Base-by-base conservation (phyloP, 805 yeast genomes). In the Helenozyma baotianmanensis region DNA sequence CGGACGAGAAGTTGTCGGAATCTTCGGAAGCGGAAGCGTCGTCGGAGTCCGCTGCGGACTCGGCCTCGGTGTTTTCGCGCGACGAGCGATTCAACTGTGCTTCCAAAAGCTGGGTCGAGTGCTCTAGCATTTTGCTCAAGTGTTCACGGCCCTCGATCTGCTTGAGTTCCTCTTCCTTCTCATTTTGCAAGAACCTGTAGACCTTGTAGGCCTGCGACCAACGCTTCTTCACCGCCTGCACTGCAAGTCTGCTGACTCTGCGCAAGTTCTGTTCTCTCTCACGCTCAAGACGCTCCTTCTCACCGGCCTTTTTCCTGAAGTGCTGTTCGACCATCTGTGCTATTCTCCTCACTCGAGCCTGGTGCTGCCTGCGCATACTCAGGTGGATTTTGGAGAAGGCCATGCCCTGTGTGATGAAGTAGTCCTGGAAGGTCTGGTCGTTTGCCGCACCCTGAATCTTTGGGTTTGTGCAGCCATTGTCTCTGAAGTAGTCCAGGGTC, bases 161-260 rank as follows among this genome's bases (percentile, higher is more conserved):
- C 52, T 87, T 82, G 47, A 82, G 71, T 43, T 84, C 89, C 46
- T 86, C 95, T 39, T 74, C 81, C 45, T 83, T 86, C 40, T 81
- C 77, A 29, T 80, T 80, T 51, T 84, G 92, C 39, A 84, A 64
- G 11, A 79, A 82, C 30, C 68, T 70, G 51, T 74, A 81, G 1
- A 86, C 94, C 54, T 84, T 87, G 41, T 81, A 85, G 2, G 97
- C 98, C 30, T 88, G 70, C 14, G 71, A 64, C 99, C 99, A 92
- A 50, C 92, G 79, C 54, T 80, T 87, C 58, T 82, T 82, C 9
- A 92, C 96, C 27, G 88, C 87, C 47, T 76, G 80, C 1, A 84
- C 82, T 0, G 94, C 83, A 30, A 80, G 72, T 47, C 86, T 76
- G n/a, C 96, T 95, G 21, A 90, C 56, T 38, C 73, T 75, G 36